phyloP scores from a whole-genome alignment of 768 basidiomycete genomes.

The Rhodotorula diobovata region DNA sequence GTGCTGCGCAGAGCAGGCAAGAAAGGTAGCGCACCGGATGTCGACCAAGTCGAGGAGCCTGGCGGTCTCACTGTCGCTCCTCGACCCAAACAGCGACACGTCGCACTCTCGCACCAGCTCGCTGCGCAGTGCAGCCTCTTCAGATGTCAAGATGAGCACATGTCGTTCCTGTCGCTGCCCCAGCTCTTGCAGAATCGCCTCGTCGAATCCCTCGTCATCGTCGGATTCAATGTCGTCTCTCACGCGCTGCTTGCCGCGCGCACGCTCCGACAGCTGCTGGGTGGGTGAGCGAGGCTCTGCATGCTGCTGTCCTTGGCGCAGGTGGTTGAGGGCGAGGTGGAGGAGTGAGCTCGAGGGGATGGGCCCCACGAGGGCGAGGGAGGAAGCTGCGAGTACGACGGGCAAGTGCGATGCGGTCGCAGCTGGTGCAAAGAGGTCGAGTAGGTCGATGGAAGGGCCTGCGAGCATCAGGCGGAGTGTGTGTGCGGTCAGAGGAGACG shows the following conservation, averaged over 20 bases:
- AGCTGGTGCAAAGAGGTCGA: background rate
- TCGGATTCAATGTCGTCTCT: background rate
- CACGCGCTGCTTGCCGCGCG: conserved; percentile 13
- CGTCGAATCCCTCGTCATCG: background rate
- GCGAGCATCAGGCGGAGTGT: background rate
- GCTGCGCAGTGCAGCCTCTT: background rate
- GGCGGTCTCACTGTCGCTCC: background rate
- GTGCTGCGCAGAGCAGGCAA: background rate
- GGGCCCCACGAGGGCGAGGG: conserved; percentile 23
- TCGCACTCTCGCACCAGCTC: conserved; percentile 18
- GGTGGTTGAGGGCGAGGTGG: conserved; percentile 27
- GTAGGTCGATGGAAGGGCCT: background rate
- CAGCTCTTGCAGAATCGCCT: background rate
- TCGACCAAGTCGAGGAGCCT: conserved; percentile 13
- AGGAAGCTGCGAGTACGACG: background rate
- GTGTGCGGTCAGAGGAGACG: background rate
- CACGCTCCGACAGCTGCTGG: background rate
- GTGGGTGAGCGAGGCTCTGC: background rate
- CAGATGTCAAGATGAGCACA: conserved; percentile 21
- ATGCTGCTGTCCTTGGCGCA: background rate
- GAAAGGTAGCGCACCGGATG: conserved; percentile 11
- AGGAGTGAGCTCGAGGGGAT: conserved; percentile 9
- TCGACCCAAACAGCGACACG: conserved; percentile 10
- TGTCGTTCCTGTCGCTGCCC: background rate
- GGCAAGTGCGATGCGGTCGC: background rate